Evolutionary conservation across 78 protist species (phyloP), one percentile per base, ranked within the genome.

Genomic region (Monocercomonoides exilis): DNA sequence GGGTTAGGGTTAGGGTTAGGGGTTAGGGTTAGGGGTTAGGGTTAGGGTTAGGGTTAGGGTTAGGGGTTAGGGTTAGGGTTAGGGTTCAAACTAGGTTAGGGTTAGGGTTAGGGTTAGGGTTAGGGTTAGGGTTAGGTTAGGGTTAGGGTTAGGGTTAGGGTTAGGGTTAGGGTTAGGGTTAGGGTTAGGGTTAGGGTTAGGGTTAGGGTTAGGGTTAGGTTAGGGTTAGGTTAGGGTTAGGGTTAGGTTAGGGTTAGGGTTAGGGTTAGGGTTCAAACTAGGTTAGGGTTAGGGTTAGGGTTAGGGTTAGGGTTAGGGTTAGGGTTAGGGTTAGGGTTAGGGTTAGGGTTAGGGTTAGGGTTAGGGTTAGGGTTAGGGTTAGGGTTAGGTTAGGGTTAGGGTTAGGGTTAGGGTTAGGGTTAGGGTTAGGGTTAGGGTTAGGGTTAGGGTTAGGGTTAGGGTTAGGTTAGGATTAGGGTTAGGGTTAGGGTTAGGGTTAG

Each of bases 1-100:
- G 70, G 70, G 70, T 54, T 54, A 54, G 70, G 70, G 70, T 54
- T 54, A 54, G 70, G 70, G 70, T 54, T 54, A 54, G 70, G 70
- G 21, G 70, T 54, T 54, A 54, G 70, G 70, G 21, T 11, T 54
- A 29, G 21, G 70, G 70, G 70, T 54, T 54, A 54, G 70, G 70
- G 21, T 11, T 54, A 29, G 21, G 70, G 70, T 54, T 54, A 54
- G 70, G 70, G 70, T 54, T 54, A 54, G 70, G 70, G 70, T 54
- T 54, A 54, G 70, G 70, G 21, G 70, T 54, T 54, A 54, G 70
- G 70, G 70, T 54, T 54, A 54, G 70, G 70, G 70, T 54, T 54
- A 54, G 70, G 70, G 70, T 11, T 54, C 21, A 21, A 21, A 54
- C 38, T 54, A 21, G 70, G 70, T 54, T 54, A 54, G 70, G 70